Evolutionary conservation across 1,284 basidiomycete genomes (phyloP).

Genomic region (Irpex sp.): DNA sequence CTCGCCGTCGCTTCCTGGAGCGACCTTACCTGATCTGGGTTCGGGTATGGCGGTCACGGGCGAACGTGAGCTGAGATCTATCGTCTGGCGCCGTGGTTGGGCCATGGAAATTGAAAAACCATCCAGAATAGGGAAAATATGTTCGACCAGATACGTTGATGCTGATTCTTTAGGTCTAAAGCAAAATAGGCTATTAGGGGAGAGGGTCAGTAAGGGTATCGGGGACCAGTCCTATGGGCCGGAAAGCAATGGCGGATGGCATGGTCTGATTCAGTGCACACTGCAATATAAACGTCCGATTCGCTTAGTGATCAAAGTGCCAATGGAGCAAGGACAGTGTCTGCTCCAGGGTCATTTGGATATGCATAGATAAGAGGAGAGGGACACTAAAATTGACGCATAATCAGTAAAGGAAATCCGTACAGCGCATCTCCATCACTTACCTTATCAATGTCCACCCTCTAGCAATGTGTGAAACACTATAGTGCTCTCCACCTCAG

Average conservation of each 20-base stretch:
- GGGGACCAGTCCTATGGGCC: not conserved
- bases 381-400: no score
- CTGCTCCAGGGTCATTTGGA: no score
- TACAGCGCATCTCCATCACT: no score
- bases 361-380: no score
- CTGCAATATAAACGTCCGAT: no score
- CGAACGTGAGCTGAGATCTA: slow-evolving; percentile 19
- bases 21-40: slow-evolving; percentile 23
- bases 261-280: no score
- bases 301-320: no score
- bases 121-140: slow-evolving; percentile 45
- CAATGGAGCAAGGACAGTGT: no score
- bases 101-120: slow-evolving; percentile 52
- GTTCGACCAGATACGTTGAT: slow-evolving; percentile 30
- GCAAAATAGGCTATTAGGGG: not conserved
- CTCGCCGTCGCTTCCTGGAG: not conserved
- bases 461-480: no score
- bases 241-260: not conserved
- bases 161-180: not conserved
- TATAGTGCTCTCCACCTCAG: no score
- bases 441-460: no score
- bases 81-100: slow-evolving; percentile 34
- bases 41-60: slow-evolving; percentile 15
- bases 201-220: not conserved
- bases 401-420: no score